phyloP scores from a whole-genome alignment of 441 rosid species.

The Croton setiger region DNA sequence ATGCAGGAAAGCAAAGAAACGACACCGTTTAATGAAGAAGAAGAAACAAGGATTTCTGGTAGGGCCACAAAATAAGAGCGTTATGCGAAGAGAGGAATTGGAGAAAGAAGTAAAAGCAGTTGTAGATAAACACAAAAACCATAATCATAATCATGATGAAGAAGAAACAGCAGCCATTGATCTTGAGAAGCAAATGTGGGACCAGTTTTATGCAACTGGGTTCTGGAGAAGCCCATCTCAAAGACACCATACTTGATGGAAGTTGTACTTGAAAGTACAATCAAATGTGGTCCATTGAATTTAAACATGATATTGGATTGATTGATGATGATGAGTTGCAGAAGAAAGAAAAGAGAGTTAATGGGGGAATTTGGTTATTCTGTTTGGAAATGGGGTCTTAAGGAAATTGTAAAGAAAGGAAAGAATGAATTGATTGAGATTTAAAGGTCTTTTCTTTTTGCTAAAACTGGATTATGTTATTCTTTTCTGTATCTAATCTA shows the following conservation, averaged over 20 bases:
- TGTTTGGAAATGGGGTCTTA: too few species aligned
- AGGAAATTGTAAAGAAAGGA: too few species aligned
- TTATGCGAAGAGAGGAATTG: conserved; percentile 12
- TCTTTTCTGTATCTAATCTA: too few species aligned
- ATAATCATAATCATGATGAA: conserved; percentile 11
- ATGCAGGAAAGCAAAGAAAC: conserved; percentile 45
- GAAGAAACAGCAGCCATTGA: conserved; percentile 24
- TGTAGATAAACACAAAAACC: conserved; percentile 20
- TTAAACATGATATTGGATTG: not conserved
- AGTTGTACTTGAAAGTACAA: not conserved
- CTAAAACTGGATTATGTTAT: too few species aligned
- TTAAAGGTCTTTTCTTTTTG: too few species aligned
- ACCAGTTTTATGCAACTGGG: conserved; percentile 54
- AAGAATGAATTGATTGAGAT: too few species aligned
- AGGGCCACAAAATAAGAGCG: not conserved
- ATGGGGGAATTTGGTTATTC: too few species aligned
- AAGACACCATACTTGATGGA: too few species aligned
- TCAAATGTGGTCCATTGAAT: not conserved
- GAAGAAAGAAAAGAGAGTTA: too few species aligned
- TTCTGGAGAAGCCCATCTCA: conserved; percentile 79
- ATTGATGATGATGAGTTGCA: not conserved
- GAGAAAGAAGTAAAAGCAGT: conserved; percentile 19
- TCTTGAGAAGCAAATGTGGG: conserved; percentile 65
- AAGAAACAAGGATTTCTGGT: conserved; percentile 27
- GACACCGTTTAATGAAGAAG: conserved; percentile 31